Conservation (phyloP, 2,329 filamentous ascomycete genomes). For the Dothideomycetes sp. region DNA sequence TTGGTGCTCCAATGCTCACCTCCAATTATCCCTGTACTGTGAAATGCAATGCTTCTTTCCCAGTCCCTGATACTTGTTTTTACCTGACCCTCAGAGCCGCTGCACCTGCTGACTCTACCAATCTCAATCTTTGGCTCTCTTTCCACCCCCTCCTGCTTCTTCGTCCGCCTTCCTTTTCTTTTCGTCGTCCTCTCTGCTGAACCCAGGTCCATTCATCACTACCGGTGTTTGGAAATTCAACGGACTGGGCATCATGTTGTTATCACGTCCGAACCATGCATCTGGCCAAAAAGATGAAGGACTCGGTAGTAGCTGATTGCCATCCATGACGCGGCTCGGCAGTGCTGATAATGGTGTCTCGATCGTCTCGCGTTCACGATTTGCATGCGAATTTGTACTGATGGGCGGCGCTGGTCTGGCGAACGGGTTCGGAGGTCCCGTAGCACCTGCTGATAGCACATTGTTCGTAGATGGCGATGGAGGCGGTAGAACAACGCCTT, state of each 20-base stretch:
- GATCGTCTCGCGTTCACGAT: conserved; percentile 36
- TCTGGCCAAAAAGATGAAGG: conserved; percentile 89
- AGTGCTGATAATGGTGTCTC: conserved; percentile 91
- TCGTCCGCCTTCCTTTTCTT: conserved; percentile 21
- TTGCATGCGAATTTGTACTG: conserved; percentile 37
- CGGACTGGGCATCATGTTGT: conserved; percentile 86
- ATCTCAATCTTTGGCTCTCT: conserved; percentile 18
- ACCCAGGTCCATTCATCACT: conserved; percentile 25
- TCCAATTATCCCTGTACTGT: too few relatives aligned
- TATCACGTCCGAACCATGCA: conserved; percentile 44
- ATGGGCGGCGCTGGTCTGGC: conserved; percentile 73
- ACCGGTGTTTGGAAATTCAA: conserved; percentile 83
- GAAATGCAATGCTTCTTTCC: too few relatives aligned
- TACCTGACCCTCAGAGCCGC: too few relatives aligned
- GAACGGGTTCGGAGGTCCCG: conserved; percentile 90
- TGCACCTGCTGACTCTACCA: neutral
- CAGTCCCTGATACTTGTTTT: too few relatives aligned
- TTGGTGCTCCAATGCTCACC: too few relatives aligned
- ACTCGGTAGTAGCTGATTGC: conserved; percentile 70
- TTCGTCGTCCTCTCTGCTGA: conserved; percentile 26
- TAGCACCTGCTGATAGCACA: conserved; percentile 80
- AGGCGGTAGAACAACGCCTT: conserved; percentile 72
- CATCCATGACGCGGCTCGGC: conserved; percentile 81
- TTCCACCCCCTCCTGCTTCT: conserved; percentile 18
- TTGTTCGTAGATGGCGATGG: conserved; percentile 84